These are phyloP conservation scores for Suhomyces canberraensis DNA, from an alignment of 805 yeast species.

Conservation along the genomic window DNA sequence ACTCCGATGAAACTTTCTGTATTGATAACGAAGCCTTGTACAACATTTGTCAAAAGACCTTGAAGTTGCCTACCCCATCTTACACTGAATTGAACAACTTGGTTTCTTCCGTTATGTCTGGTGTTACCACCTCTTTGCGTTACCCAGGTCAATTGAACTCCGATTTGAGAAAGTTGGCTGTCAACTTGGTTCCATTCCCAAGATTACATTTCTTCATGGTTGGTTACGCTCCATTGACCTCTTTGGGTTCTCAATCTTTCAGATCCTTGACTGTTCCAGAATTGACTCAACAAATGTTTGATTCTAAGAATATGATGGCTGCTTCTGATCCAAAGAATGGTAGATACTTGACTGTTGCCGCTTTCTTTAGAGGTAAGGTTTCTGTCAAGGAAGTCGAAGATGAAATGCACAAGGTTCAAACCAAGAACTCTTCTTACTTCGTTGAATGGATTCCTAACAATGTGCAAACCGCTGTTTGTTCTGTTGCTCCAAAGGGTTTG, in stretches of 20 bases:
- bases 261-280: slow-evolving; percentile 85
- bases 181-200: slow-evolving; percentile 92
- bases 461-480: slow-evolving; percentile 90
- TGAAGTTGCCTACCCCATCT: slow-evolving; percentile 75
- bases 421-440: slow-evolving; percentile 75
- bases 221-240: slow-evolving; percentile 88
- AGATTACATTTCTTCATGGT: slow-evolving; percentile 94
- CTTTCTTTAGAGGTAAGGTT: slow-evolving; percentile 91
- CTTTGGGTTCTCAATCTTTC: slow-evolving; percentile 77
- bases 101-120: slow-evolving; percentile 90
- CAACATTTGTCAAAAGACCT: slow-evolving; percentile 82
- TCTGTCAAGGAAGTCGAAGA: slow-evolving; percentile 93
- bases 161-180: slow-evolving; percentile 89
- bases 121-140: slow-evolving; percentile 90
- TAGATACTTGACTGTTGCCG: slow-evolving; percentile 87
- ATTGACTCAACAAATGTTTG: slow-evolving; percentile 90
- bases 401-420: slow-evolving; percentile 82
- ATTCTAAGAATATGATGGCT: slow-evolving; percentile 93
- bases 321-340: slow-evolving; percentile 90
- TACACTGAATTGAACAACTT: slow-evolving; percentile 76
- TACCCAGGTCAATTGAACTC: slow-evolving; percentile 95
- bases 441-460: slow-evolving; percentile 97
- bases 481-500: slow-evolving; percentile 80
- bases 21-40: slow-evolving; percentile 92
- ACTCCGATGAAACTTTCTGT: slow-evolving; percentile 91